phyloP scores from a whole-genome alignment of 2,329 filamentous ascomycete species.

The Capronia americana region DNA sequence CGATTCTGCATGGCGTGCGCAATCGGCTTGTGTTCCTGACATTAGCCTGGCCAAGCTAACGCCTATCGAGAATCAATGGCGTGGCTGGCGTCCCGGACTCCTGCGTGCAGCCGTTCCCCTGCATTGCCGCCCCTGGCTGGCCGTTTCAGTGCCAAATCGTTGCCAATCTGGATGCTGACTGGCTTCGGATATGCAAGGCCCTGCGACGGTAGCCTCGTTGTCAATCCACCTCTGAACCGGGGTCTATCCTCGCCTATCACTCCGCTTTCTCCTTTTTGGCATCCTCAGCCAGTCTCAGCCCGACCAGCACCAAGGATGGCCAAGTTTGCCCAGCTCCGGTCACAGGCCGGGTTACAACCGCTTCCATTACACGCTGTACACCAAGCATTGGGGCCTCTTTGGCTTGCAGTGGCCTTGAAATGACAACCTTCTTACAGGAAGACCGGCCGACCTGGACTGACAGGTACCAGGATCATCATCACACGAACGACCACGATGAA shows the following conservation, averaged over 20 bases:
- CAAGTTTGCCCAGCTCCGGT: slow-evolving; percentile 4
- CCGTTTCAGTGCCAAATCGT: slow-evolving; percentile 12
- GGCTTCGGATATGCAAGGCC: slow-evolving; percentile 12
- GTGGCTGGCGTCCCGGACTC: slow-evolving; percentile 6
- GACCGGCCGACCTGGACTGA: slow-evolving; percentile 2
- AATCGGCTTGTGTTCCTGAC: slow-evolving; percentile 7
- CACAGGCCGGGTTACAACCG: background rate
- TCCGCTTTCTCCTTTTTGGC: slow-evolving; percentile 17
- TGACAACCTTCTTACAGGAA: slow-evolving; percentile 14
- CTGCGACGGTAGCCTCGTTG: slow-evolving; percentile 28
- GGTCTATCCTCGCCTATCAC: slow-evolving; percentile 7
- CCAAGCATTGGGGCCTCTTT: background rate
- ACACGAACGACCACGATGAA: slow-evolving; percentile 33
- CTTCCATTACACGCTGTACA: background rate
- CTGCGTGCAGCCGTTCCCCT: slow-evolving; percentile 12
- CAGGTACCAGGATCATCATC: slow-evolving; percentile 26
- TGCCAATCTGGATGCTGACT: slow-evolving; percentile 22
- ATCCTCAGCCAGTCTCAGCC: slow-evolving; percentile 6
- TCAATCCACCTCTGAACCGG: background rate
- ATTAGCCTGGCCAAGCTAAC: slow-evolving; percentile 7
- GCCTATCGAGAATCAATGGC: slow-evolving; percentile 9
- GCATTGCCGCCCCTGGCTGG: slow-evolving; percentile 16
- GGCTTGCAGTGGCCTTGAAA: slow-evolving; percentile 20
- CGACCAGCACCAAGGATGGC: slow-evolving; percentile 9
- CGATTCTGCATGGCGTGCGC: slow-evolving; percentile 5